Base-by-base conservation (phyloP, 257 asterid genomes). In the Solanum lycopersicoides region DNA sequence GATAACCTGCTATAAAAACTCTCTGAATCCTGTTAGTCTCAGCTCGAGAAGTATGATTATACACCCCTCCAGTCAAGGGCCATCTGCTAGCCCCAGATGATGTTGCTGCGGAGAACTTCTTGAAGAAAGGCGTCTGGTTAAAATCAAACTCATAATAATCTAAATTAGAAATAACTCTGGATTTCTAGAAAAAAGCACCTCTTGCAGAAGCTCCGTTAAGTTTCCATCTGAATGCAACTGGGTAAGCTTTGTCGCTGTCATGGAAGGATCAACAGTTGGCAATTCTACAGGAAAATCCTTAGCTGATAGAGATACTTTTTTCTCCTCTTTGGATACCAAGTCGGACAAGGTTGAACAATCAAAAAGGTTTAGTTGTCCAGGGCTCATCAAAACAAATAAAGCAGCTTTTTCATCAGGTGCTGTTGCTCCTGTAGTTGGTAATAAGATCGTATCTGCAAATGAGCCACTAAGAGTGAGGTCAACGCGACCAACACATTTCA, bases 31-130 rank as follows among this genome's bases (percentile, higher is more conserved):
- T 89, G 90, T 83, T 92, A 87, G 92, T 93, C 86, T 91, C 91
- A 56, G 89, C 91, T 87, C 87, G 85, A 74, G 93, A 88, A 87
- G 91, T 83, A 89, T 92, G 94, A 91, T 93, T 93, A 88, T 86
- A 87, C 65, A 95, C 90, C 66, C 98, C 99, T 86, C 99, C 99
- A 77, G 96, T 91, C 91, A 96, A 87, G 90, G 94, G 92, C 96
- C 96, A 92, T 87, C 87, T 90, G 84, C 59, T 90, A 76, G 85
- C 88, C 87, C 88, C 94, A 85, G 94, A 91, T 88, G 91, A 84
- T 75, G 84, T 91, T 89, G 82, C 88, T 34, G 89, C 73, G 76
- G 92, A 87, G 72, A 32, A 83, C 82, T 91, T 89, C 89, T 76
- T 92, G 79, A 88, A 53, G 59, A 88, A 88, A 89, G 89, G 90